These are phyloP conservation scores for Penicillium sp. DNA, from an alignment of 2,329 filamentous ascomycete species.

Conservation along the genomic window DNA sequence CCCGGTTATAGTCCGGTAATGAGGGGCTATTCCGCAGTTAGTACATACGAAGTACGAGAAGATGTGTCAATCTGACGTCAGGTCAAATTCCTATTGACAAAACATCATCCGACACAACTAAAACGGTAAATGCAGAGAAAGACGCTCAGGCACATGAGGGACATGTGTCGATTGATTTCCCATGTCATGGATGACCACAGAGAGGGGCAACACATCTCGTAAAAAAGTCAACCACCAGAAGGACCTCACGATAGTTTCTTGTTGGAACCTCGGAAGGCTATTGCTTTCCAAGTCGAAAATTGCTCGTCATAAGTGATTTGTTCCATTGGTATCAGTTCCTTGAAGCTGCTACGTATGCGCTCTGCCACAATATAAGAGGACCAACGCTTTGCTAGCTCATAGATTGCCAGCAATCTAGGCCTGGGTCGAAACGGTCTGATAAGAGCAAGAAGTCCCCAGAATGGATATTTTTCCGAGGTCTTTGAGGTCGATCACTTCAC, in stretches of 20 bases:
- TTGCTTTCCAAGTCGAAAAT: neutral
- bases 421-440: neutral
- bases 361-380: neutral
- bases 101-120: neutral
- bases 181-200: neutral
- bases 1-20: neutral
- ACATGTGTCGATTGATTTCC: conserved; percentile 3
- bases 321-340: neutral
- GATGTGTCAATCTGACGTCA: conserved; percentile 5
- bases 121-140: neutral
- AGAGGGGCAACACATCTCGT: neutral
- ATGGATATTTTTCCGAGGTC: neutral
- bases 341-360: neutral
- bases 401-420: neutral
- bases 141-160: neutral
- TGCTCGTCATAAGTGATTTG: neutral
- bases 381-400: neutral
- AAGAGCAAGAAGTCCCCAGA: neutral
- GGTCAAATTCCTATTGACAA: neutral
- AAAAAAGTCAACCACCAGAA: neutral
- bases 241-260: neutral
- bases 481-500: neutral
- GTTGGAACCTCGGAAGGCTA: neutral
- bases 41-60: neutral
- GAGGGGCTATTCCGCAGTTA: neutral